Base-by-base conservation (phyloP, 176 grass and related monocot species). In the Oryza punctata region DNA sequence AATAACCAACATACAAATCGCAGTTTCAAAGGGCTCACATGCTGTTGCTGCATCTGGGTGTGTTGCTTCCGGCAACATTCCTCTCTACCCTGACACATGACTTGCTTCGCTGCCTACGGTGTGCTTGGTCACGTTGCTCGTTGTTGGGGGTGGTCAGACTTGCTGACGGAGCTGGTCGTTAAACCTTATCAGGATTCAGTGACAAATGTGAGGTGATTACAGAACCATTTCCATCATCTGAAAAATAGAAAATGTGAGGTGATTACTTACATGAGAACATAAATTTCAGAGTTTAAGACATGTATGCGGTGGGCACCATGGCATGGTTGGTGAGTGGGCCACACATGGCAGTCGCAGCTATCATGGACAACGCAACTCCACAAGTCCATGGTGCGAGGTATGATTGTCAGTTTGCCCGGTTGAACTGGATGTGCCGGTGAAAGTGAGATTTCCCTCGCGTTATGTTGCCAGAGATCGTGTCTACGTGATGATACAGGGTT, bases 11-110 rank as follows among this genome's bases (percentile, higher is more conserved):
- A n/a, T 57, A 24, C 19, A n/a, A n/a, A 24, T 61, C 57, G 57
- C 7, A 29, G 25, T 65, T 83, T 88, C 79, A 78, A 74, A 44
- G 26, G 44, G 30, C 15, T 80, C 85, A 45, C 85, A 43, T 80
- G 69, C 10, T 21, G 30, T 54, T 76, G n/a, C 49, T 54, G 75
- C 13, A 3, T 19, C 15, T 43, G 54, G 54, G 19, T 23, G 54
- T 59, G 41, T 82, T 71, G 72, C 73, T 87, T 70, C 50, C 59
- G 38, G 33, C 65, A 47, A 21, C 70, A 16, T 60, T 30, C 64
- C 15, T 69, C 64, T 16, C 49, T 52, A 14, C 3, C 45, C 12
- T 13, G 12, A 19, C 49, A 19, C 49, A 52, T 52, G 49, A 16
- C 50, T 61, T 61, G 57, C 57, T 61, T 0, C 21, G 54, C 54